Conservation (phyloP, 768 basidiomycete genomes). For the Pulveroboletus sp. region DNA sequence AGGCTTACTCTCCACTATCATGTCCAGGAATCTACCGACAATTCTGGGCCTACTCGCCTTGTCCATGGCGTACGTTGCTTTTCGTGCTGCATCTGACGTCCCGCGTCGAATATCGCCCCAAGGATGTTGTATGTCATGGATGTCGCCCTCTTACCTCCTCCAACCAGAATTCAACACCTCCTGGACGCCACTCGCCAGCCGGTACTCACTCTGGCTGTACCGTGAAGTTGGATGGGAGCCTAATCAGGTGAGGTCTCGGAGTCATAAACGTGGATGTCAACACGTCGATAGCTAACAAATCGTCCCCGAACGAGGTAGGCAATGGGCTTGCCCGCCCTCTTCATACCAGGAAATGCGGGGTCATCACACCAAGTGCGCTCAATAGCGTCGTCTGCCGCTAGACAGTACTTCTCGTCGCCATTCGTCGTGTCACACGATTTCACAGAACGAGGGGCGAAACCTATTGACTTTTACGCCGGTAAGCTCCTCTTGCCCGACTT, state of each 20-base stretch:
- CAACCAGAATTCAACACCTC: slow-evolving; percentile 61
- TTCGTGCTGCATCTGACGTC: slow-evolving; percentile 42
- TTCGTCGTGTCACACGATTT: slow-evolving; percentile 52
- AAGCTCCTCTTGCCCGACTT: slow-evolving; percentile 16
- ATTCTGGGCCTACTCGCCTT: slow-evolving; percentile 33
- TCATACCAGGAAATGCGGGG: slow-evolving; percentile 96
- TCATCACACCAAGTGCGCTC: slow-evolving; percentile 91
- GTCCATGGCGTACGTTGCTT: slow-evolving; percentile 36
- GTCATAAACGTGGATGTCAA: slow-evolving; percentile 3
- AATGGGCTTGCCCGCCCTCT: slow-evolving; percentile 79
- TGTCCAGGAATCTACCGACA: slow-evolving; percentile 10
- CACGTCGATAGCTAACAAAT: neutral
- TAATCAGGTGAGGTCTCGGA: slow-evolving; percentile 40
- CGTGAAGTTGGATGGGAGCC: slow-evolving; percentile 84
- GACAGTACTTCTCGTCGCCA: slow-evolving; percentile 72
- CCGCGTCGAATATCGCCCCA: slow-evolving; percentile 64
- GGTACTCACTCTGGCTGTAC: slow-evolving; percentile 89
- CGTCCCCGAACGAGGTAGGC: slow-evolving; percentile 14
- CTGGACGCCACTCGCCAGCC: slow-evolving; percentile 65
- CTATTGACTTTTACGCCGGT: slow-evolving; percentile 88
- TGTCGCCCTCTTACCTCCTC: slow-evolving; percentile 85
- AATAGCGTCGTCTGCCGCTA: slow-evolving; percentile 85
- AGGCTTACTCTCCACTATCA: neutral
- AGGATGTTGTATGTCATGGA: slow-evolving; percentile 95
- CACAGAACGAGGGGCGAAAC: slow-evolving; percentile 38